These are phyloP conservation scores for Lodderomyces beijingensis DNA, from an alignment of 1,139 yeast species.

Conservation along the genomic window DNA sequence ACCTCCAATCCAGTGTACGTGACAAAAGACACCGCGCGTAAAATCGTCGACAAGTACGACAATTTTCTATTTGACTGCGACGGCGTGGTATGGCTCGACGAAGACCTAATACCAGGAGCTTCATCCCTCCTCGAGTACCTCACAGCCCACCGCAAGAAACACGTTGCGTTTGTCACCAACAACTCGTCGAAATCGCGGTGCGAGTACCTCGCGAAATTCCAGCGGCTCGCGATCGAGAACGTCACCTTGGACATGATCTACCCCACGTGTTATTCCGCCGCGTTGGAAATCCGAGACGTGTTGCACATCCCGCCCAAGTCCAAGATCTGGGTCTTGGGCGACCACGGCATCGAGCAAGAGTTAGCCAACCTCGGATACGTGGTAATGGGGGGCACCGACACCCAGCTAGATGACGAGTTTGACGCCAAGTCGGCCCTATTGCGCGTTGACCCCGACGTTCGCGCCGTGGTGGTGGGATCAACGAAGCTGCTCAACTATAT, in stretches of 20 bases:
- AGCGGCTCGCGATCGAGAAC: slow-evolving; percentile 26
- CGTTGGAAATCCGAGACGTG: slow-evolving; percentile 20
- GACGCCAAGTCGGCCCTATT: slow-evolving; percentile 28
- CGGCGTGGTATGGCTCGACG: slow-evolving; percentile 90
- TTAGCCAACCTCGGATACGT: slow-evolving; percentile 61
- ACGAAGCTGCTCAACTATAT: slow-evolving; percentile 37
- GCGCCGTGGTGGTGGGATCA: slow-evolving; percentile 40
- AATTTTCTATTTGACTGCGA: slow-evolving; percentile 92
- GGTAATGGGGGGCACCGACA: slow-evolving; percentile 70
- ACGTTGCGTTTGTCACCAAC: slow-evolving; percentile 36
- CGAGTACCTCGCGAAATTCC: slow-evolving; percentile 30
- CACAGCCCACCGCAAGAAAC: slow-evolving; percentile 30
- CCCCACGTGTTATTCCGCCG: slow-evolving; percentile 40
- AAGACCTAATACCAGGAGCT: slow-evolving; percentile 63
- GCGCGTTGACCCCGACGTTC: slow-evolving; percentile 35
- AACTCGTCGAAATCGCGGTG: slow-evolving; percentile 36
- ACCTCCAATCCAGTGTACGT: slow-evolving; percentile 20
- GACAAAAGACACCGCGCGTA: slow-evolving; percentile 42
- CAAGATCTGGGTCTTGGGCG: slow-evolving; percentile 86
- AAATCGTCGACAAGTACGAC: slow-evolving; percentile 60
- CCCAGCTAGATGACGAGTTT: slow-evolving; percentile 34
- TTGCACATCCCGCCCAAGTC: slow-evolving; percentile 24
- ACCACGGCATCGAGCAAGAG: slow-evolving; percentile 75
- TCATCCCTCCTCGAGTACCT: slow-evolving; percentile 54
- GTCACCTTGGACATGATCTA: slow-evolving; percentile 25